Base-by-base conservation (phyloP, 106 monocot genomes). In the Dactylorhiza incarnata region DNA sequence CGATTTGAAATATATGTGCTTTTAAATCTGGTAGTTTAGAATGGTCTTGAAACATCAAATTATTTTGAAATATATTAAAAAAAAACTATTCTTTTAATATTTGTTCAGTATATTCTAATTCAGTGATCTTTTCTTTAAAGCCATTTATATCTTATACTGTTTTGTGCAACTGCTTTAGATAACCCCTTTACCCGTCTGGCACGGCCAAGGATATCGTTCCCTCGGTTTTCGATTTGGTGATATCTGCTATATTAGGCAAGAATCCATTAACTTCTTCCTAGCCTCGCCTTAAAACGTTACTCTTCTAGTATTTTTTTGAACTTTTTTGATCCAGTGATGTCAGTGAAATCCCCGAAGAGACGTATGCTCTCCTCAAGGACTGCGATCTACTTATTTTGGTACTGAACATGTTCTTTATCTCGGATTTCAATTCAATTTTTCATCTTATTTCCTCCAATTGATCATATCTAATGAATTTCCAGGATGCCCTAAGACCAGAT, bases 261-360 rank as follows among this genome's bases (percentile, higher is more conserved):
- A 29, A 5, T 66, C 19, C n/a, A 48, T 37, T 63, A 25, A 46
- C 7, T 1, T 24, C 14, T 23, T 45, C 17, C 7, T 12, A 17
- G 14, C 45, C 69, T 46, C n/a, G 37, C 8, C 12, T 12, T 75
- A 76, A 43, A 72, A 17, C 61, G 67, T 80, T 10, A 22, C 10
- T 58, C 45, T 48, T 19, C 24, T 51, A 45, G 20, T 45, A 11
- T 55, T 75, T 58, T n/a, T 70, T 76, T 58, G 37, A 37, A 37
- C 37, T 37, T 37, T 72, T 12, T 72, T 44, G 58, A 9, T 79
- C 66, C 77, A 99, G 94, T 84, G 97, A 99, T 88, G 97, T 86
- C 19, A 99, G 97, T 81, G 97, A 94, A 46, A 99, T 99, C 85
- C 97, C 97, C 54, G 84, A 89, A 73, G 91, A 94, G 81, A 99